Conservation (phyloP, 1,139 yeast genomes). For the Ogataea hybrid region DNA sequence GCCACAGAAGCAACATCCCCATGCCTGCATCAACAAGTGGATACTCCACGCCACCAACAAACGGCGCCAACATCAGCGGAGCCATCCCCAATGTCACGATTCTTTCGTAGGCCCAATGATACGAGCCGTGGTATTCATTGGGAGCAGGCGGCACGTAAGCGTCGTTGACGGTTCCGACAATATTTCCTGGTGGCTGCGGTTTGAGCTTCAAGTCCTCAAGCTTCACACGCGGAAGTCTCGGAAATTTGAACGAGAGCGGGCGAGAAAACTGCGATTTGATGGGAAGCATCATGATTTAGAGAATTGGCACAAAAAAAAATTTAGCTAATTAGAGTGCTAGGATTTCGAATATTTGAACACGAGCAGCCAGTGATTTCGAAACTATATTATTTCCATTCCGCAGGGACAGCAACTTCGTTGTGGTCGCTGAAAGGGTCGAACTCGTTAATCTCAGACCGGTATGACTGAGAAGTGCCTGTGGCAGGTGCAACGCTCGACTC, state of each 20-base stretch:
- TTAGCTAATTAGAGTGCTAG: not conserved
- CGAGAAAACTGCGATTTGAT: slow-evolving; percentile 6
- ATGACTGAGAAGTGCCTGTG: slow-evolving; percentile 33
- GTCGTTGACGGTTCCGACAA: slow-evolving; percentile 77
- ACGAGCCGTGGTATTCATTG: slow-evolving; percentile 70
- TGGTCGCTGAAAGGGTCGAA: slow-evolving; percentile 74
- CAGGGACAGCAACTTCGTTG: slow-evolving; percentile 42
- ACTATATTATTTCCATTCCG: slow-evolving; percentile 29
- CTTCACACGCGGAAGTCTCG: slow-evolving; percentile 14
- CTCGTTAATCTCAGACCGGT: slow-evolving; percentile 22
- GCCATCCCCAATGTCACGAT: slow-evolving; percentile 61
- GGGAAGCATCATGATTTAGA: slow-evolving; percentile 5
- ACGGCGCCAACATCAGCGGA: slow-evolving; percentile 76
- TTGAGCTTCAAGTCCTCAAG: slow-evolving; percentile 38
- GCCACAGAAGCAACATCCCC: slow-evolving; percentile 62
- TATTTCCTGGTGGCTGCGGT: slow-evolving; percentile 67
- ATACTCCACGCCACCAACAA: slow-evolving; percentile 57
- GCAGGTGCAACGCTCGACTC: slow-evolving; percentile 15
- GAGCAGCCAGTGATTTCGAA: no score
- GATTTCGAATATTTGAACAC: not conserved
- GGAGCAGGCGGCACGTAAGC: slow-evolving; percentile 66
- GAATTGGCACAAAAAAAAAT: slow-evolving; percentile 1
- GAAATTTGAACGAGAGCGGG: slow-evolving; percentile 12
- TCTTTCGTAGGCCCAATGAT: slow-evolving; percentile 88
- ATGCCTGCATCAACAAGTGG: slow-evolving; percentile 74